A percentile compares a stretch with the other conserved stretches of the same genome.
These are phyloP conservation scores for Hortaea werneckii DNA, from an alignment of 2,329 filamentous ascomycete genomes.

Conservation along the genomic window DNA sequence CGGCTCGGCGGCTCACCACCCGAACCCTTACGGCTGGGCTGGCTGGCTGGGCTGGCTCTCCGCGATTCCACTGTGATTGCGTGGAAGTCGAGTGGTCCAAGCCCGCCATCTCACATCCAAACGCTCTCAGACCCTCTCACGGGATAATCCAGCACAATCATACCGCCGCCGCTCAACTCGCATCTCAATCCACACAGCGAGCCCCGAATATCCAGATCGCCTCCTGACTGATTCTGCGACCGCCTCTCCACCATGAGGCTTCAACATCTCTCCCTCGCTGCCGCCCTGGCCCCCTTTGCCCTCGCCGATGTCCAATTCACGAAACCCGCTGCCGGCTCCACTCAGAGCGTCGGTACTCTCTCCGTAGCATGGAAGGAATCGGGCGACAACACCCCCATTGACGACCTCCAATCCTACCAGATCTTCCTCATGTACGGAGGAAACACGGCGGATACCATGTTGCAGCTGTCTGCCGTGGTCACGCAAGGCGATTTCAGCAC, in stretches of 20 bases:
- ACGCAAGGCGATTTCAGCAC: constrained; percentile 7
- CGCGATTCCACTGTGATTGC: too few relatives aligned
- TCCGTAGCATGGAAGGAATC: constrained; percentile 49
- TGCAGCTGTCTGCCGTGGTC: constrained; percentile 8
- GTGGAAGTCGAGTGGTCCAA: too few relatives aligned
- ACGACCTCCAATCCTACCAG: constrained; percentile 45
- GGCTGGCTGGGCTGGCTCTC: too few relatives aligned
- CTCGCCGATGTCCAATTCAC: constrained; percentile 47
- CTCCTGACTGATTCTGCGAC: too few relatives aligned
- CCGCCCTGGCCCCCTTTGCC: constrained; percentile 32
- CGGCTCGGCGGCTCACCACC: too few relatives aligned
- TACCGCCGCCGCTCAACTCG: too few relatives aligned
- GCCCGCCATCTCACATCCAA: too few relatives aligned
- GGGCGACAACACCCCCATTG: constrained; percentile 39
- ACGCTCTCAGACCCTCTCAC: too few relatives aligned
- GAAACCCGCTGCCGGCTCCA: constrained; percentile 41
- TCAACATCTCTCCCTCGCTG: constrained; percentile 23
- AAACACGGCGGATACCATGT: constrained; percentile 35
- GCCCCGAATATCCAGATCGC: too few relatives aligned
- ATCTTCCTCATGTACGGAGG: constrained; percentile 53
- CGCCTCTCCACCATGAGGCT: constrained; percentile 11
- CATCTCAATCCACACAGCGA: too few relatives aligned
- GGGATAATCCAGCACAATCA: too few relatives aligned
- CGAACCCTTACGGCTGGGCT: too few relatives aligned
- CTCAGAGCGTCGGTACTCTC: constrained; percentile 41